Base-by-base conservation (phyloP, 257 asterid genomes). In the Ligustrum vulgare region DNA sequence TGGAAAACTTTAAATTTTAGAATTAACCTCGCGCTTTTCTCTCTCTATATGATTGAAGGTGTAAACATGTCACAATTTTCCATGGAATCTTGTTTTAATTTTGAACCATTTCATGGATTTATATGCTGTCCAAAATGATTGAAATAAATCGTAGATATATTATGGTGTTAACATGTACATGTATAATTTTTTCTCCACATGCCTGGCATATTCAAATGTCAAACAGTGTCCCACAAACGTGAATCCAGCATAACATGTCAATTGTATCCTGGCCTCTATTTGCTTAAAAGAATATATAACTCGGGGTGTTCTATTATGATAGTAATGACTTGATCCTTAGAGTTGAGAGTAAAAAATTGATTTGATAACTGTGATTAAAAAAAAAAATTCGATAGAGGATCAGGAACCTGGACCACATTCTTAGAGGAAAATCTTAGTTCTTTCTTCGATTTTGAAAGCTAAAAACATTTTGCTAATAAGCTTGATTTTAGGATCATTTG, bases 401-500 rank as follows among this genome's bases (percentile, higher is more conserved):
- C 8, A 51, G 23, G 62, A 51, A 51, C 62, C 62, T 51, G 62
- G 25, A 16, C 62, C 25, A 51, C 62, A 51, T 51, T 51, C 23
- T n/a, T 15, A 51, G n/a, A 45, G n/a, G 23, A 51, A 51, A n/a
- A 51, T 51, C n/a, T 51, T 51, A 51, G 10, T n/a, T 51, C 25
- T 51, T 43, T 28, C 54, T 58, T 60, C 11, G 56, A 62, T 64
- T 71, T 23, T 28, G 47, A 60, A 49, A 51, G 62, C 62, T 51
- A 51, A 51, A 51, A 16, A 18, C 62, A 15, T 16, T 51, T 77
- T 66, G 70, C 49, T 74, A 41, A 81, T 74, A 78, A 69, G 76
- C 70, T 75, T 78, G 43, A 45, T 81, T 79, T 58, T 81, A 95
- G 98, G 98, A 71, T 91, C 97, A 77, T 93, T 95, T 87, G 99